Evolutionary conservation across 148 eudicot species (phyloP).

Genomic region (Rhododendron griersonianum): DNA sequence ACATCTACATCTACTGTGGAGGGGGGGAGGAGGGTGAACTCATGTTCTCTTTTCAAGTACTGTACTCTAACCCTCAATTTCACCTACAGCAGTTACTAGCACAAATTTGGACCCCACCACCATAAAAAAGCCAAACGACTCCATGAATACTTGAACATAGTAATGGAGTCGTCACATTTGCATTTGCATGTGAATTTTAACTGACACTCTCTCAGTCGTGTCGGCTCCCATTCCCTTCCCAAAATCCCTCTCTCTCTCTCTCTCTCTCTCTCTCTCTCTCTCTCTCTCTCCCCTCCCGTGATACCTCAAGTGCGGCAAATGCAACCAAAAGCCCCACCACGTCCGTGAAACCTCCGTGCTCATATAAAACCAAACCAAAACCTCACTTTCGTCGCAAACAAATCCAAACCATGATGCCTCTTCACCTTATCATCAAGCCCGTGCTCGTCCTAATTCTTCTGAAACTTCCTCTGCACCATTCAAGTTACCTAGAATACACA

Average conservation of each 20-base stretch:
- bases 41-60: no score
- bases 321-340: neutral
- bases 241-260: neutral
- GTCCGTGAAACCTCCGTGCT: neutral
- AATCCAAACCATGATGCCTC: neutral
- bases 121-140: neutral
- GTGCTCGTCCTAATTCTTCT: constrained; percentile 4
- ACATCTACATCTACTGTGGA: no score
- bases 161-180: neutral
- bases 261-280: neutral
- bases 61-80: no score
- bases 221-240: neutral
- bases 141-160: neutral
- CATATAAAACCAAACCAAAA: neutral
- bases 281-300: neutral
- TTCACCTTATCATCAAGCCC: neutral
- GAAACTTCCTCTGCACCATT: neutral
- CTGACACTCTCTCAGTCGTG: neutral
- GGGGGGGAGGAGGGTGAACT: no score
- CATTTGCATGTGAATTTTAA: neutral
- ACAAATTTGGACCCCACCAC: neutral
- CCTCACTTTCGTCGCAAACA: neutral
- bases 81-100: neutral
- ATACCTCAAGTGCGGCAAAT: neutral
- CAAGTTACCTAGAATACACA: constrained; percentile 44